phyloP scores from a whole-genome alignment of 257 asterid genomes.

The Dorcoceras hygrometricum region DNA sequence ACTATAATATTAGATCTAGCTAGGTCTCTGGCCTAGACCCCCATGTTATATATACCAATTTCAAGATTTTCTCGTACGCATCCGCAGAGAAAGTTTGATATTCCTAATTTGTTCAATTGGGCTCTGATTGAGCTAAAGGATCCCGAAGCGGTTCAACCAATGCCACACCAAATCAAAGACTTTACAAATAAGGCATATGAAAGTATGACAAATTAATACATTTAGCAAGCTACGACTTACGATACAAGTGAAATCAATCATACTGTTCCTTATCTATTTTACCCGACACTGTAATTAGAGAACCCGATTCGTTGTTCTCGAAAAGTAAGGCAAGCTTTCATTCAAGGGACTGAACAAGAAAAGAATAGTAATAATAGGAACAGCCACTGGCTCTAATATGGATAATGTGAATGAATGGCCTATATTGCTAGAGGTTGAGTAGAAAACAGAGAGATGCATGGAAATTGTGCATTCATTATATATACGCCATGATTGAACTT shows the following conservation, averaged over 20 bases:
- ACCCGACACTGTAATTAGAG: conserved; percentile 32
- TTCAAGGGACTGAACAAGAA: background rate
- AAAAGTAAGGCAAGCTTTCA: conserved; percentile 20
- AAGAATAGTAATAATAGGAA: background rate
- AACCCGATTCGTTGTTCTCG: conserved; percentile 18
- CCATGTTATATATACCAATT: conserved; percentile 22
- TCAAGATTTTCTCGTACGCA: conserved; percentile 1
- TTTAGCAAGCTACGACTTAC: background rate
- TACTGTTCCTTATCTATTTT: background rate
- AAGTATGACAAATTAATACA: background rate
- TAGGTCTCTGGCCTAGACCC: conserved; percentile 21
- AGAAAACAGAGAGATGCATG: conserved; percentile 20
- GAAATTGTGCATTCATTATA: background rate
- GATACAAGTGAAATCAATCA: background rate
- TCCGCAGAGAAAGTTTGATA: background rate
- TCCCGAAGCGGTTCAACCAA: conserved; percentile 12
- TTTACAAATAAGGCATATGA: background rate
- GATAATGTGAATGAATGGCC: conserved; percentile 2
- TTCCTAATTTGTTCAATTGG: background rate
- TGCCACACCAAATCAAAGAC: background rate
- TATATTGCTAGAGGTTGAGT: background rate
- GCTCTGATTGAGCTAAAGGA: conserved; percentile 18
- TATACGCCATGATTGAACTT: too few species aligned
- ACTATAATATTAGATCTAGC: background rate
- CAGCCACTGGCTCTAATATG: background rate